Base-by-base conservation (phyloP, 2,329 filamentous ascomycete species). In the Hypoxylon sp. region DNA sequence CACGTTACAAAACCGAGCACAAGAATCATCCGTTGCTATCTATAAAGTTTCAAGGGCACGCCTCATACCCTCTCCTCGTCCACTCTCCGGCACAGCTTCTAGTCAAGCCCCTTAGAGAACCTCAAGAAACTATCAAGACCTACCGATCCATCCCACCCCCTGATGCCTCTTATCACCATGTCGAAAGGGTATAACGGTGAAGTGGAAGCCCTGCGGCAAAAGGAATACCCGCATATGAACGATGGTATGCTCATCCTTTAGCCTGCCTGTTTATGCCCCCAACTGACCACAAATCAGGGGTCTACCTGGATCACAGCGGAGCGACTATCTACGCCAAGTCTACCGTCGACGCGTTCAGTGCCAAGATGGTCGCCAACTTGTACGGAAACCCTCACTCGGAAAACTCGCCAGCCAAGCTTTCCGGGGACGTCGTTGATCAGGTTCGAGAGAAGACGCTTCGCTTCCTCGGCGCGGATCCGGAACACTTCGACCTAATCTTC, bases 321-420 rank as follows among this genome's bases (percentile, higher is more conserved):
- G 75, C 81, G 29, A 85, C 82, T 27, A 79, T 86, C 35, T 86
- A 85, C 65, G 81, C 85, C 40, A 81, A 77, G 61, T 85, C 85
- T 21, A 77, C 86, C 29, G 75, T 88, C 35, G 77, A 81, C 41
- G 75, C 76, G 20, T 87, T 88, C 70, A 79, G 82, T 4, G 69
- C 74, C 2, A 81, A 85, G 63, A 79, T 89, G 72, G 74, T 80
- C 35, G 68, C 75, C 27, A 82, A 80, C 58, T 76, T 89, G n/a
- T 87, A 87, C 65, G 86, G 86, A 9, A 90, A 90, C 64, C 87
- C 87, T 2, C 88, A 90, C 69, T 89, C 87, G 1, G 79, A 83
- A 62, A 86, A 85, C 31, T 76, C 79, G 13, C 84, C 85, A 0
- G 86, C 85, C 11, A 81, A 80, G 52, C 73, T 83, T 17, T 81